Evolutionary conservation across 139 green algal genomes (phyloP), one percentile per base, ranked within the genome.

Genomic region (Asterochloris sp.): DNA sequence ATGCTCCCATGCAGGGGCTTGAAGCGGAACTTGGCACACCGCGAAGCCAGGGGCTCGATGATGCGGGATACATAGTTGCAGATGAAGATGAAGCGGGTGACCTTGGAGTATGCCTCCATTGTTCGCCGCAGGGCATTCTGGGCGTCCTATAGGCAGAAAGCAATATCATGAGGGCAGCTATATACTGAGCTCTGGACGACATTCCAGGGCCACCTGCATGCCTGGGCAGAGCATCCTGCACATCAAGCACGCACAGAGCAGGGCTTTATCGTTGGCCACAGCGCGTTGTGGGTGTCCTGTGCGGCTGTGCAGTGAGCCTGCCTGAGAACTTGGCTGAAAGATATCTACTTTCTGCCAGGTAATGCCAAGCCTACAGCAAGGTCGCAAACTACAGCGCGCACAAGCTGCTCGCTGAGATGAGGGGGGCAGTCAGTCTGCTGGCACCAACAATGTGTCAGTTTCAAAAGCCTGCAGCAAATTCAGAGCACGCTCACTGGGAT

Each of bases 1-100:
- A 92, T 85, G 63, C 81, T 86, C 19, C 82, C 84, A 60, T 89
- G 85, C 78, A 95, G 80, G 29, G 94, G 90, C 85, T 92, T 90
- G 90, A 98, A 98, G 12, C 95, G 85, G 87, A 98, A 98, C 89
- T 97, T 97, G 83, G 93, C 92, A 84, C 93, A 97, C 14, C 94
- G 86, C 10, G 92, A 97, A 2, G 96, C 94, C 23, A 99, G 88
- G 11, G 97, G 97, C 84, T 99, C 96, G 47, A 99, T 99, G 89
- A 99, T 98, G 78, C 95, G 92, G n/a, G 87, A 95, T 54, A 99
- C 93, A 82, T 99, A 99, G 90, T 99, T 99, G 91, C 97, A 99
- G 82, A 98, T 96, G 88, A 99, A 97, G 54, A 95, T 89, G 83
- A 99, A 99, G 78, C 97, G 91, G 0, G 97, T 99, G 38, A 98